A percentile compares a stretch with the other conserved stretches of the same genome.
Evolutionary conservation across 176 grass and related monocot genomes (phyloP).

Genomic region (Leersia perrieri): DNA sequence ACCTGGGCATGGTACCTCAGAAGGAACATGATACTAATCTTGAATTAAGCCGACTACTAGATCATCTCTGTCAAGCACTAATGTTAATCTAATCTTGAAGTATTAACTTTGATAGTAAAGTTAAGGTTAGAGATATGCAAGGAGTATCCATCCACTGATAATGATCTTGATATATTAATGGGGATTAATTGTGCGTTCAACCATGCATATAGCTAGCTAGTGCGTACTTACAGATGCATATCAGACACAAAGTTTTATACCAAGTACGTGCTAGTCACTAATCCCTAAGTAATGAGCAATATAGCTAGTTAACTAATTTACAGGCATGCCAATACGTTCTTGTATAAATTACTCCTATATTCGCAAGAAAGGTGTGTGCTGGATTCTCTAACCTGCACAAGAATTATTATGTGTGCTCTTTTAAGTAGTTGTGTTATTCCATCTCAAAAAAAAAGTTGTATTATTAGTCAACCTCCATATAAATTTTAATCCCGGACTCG

Average conservation of each 20-base stretch:
- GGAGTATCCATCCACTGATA: not conserved
- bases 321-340: slow-evolving; percentile 1
- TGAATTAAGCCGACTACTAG: not conserved
- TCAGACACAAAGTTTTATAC: not conserved
- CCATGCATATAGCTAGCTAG: not conserved
- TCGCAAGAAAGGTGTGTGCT: slow-evolving; percentile 6
- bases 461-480: not conserved
- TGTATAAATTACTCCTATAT: not conserved
- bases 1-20: too few relatives aligned
- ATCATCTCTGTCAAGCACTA: not conserved
- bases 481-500: not conserved
- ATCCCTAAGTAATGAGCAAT: not conserved
- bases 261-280: slow-evolving; percentile 43
- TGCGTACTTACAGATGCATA: not conserved
- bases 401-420: not conserved
- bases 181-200: not conserved
- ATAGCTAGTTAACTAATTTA: not conserved
- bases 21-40: too few relatives aligned
- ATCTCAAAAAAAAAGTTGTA: too few relatives aligned
- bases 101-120: not conserved
- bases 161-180: slow-evolving; percentile 19
- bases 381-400: not conserved
- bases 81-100: not conserved
- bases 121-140: not conserved
- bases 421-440: not conserved